Evolutionary conservation across 352 stramenopile species (phyloP).

Genomic region (Pythium apleroticum): DNA sequence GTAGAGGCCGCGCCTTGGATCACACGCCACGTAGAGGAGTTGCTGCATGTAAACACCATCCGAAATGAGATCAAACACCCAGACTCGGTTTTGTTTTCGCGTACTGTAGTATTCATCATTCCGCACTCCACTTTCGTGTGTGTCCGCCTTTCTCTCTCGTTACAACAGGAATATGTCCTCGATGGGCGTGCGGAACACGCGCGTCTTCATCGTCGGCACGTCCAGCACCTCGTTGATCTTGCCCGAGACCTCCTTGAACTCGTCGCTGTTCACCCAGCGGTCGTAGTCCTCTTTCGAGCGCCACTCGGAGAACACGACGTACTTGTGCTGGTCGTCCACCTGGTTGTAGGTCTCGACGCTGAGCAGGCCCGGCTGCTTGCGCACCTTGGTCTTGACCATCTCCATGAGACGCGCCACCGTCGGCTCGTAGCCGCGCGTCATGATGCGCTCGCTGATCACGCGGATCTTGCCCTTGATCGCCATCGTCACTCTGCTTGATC

Average conservation of each 20-base stretch:
- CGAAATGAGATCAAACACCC: neutral
- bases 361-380: conserved; percentile 68
- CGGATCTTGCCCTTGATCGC: conserved; percentile 31
- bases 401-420: conserved; percentile 85
- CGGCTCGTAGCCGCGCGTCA: conserved; percentile 86
- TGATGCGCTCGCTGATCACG: conserved; percentile 86
- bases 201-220: conserved; percentile 76
- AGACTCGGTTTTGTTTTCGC: neutral
- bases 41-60: neutral
- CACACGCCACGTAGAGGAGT: neutral
- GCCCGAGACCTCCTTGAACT: conserved; percentile 75
- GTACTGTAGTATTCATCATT: too few species aligned
- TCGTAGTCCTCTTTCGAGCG: conserved; percentile 81
- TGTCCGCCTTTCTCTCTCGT: neutral
- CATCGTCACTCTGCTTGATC: neutral
- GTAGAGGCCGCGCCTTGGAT: neutral
- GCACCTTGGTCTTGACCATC: conserved; percentile 80
- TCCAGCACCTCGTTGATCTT: conserved; percentile 88
- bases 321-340: conserved; percentile 82
- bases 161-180: conserved; percentile 87
- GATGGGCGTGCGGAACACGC: conserved; percentile 75
- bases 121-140: too few species aligned
- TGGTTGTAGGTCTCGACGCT: conserved; percentile 79
- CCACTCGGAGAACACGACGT: conserved; percentile 90
- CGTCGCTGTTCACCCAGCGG: conserved; percentile 67